Base-by-base conservation (phyloP, 2,329 filamentous ascomycete species). In the Dothideomycetes sp. region DNA sequence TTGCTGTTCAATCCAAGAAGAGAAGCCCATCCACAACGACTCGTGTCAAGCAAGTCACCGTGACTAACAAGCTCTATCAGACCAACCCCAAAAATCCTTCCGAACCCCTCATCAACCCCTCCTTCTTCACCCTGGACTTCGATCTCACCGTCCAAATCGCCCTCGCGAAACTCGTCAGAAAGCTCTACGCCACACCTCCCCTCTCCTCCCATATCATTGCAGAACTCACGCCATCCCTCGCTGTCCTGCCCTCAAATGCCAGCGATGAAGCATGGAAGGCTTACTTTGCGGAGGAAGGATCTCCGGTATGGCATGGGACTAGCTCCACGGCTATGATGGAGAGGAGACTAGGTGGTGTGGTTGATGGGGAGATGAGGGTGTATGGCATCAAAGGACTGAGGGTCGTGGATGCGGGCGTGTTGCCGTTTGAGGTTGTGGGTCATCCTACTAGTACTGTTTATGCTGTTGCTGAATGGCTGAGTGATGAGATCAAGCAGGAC, bases 41-140 rank as follows among this genome's bases (percentile, higher is more conserved):
- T 16, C 5, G 4, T 15, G 30, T 17, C 31, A 17, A 15, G 5
- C 30, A 5, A 32, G 52, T 57, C 34, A 29, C 36, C 2, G 16
- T 7, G 16, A 7, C n/a, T 7, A 32, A 5, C 30, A 11, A 11
- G 5, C 30, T 32, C n/a, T 32, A n/a, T 15, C 30, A 11, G 5
- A 5, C 30, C 5, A 5, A 14, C 10, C 16, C 10, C 2, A 3
- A 9, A 7, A 54, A 55, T 3, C 46, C 53, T 4, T 39, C 54
- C 16, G 44, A 52, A 5, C 64, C 65, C 0, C 34, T 18, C n/a
- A 60, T 66, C 43, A 52, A 65, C 39, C 62, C 62, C 4, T 61
- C 61, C 40, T 62, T 59, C 45, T 55, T 63, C 44, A 56, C 61
- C 41, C 48, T 62, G 2, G 52, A 59, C 5, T 58, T 55, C 36